Base-by-base conservation (phyloP, 2,329 filamentous ascomycete species). In the Fonsecaea nubica region DNA sequence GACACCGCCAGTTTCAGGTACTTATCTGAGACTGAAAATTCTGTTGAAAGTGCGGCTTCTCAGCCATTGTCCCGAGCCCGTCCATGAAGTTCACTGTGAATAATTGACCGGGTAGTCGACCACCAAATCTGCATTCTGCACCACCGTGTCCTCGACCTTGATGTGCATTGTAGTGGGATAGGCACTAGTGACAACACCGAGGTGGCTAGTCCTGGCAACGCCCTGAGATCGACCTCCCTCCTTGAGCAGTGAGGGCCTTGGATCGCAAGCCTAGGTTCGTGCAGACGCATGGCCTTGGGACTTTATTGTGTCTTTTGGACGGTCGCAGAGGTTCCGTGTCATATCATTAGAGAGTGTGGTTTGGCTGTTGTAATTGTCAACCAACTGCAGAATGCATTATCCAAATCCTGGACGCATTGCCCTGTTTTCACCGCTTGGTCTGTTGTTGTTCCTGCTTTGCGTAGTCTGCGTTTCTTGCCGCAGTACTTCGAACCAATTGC, bases 401-500 rank as follows among this genome's bases (percentile, higher is more conserved):
- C 45, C 18, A 9, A 25, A 13, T 8, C 58, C 52, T 55, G 30
- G 33, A 30, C 9, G 25, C 21, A 12, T 52, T n/a, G 32, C 30
- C 18, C 45, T 32, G 18, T 61, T 45, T 35, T 7, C 18, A 53
- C 13, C 38, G 18, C 8, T 12, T 18, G 4, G 10, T 38, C 58
- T 33, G 18, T 52, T 15, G 45, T 30, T 15, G 58, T 30, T 21
- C 32, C 25, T 25, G 18, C 13, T 40, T 13, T n/a, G 25, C 9
- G 15, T n/a, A 38, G 18, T 52, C 12, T 55, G 59, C 38, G 42
- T 53, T n/a, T 64, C 59, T 13, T 64, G 56, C 45, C 42, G 62
- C 32, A 70, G 40, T 0, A 56, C 38, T 12, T 68, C 65, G 8
- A 70, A 58, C 68, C 68, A 70, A 35, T 68, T 56, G 30, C 50